Evolutionary conservation across 1,139 yeast genomes (phyloP).

Genomic region (Zygosaccharomyces pseudobailii): DNA sequence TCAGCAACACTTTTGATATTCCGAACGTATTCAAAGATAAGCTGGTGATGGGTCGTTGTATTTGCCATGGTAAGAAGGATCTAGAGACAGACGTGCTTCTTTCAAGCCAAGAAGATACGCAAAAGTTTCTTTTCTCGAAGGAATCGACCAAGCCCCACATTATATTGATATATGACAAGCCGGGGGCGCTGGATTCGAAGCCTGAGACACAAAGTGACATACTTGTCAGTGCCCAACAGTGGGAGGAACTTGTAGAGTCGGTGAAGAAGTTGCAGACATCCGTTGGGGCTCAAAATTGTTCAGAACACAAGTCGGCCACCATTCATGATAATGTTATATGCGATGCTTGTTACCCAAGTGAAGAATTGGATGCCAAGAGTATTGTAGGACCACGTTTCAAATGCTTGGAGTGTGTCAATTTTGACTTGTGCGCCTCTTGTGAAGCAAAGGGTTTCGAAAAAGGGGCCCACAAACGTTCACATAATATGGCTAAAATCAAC

Average conservation of each 20-base stretch:
- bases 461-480: conserved; percentile 28
- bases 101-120: conserved; percentile 6
- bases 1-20: conserved; percentile 7
- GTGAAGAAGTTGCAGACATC: conserved; percentile 8
- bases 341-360: conserved; percentile 19
- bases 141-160: conserved; percentile 12
- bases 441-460: conserved; percentile 32
- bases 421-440: conserved; percentile 53
- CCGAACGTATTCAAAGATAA: conserved; percentile 9
- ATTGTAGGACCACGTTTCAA: conserved; percentile 49
- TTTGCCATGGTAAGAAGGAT: conserved; percentile 13
- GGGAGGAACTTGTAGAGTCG: conserved; percentile 10
- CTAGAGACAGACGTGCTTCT: conserved; percentile 11
- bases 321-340: conserved; percentile 19
- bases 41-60: conserved; percentile 15
- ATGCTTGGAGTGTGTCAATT: conserved; percentile 52
- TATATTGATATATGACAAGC: conserved; percentile 11
- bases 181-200: background rate
- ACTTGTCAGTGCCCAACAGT: conserved; percentile 8
- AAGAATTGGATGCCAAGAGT: conserved; percentile 14
- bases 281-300: background rate
- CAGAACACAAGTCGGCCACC: background rate
- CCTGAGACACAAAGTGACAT: conserved; percentile 4
- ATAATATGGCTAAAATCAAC: conserved; percentile 33
- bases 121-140: conserved; percentile 7